Conservation (phyloP, 208 protist genomes). For the Crithidia expoeki region DNA sequence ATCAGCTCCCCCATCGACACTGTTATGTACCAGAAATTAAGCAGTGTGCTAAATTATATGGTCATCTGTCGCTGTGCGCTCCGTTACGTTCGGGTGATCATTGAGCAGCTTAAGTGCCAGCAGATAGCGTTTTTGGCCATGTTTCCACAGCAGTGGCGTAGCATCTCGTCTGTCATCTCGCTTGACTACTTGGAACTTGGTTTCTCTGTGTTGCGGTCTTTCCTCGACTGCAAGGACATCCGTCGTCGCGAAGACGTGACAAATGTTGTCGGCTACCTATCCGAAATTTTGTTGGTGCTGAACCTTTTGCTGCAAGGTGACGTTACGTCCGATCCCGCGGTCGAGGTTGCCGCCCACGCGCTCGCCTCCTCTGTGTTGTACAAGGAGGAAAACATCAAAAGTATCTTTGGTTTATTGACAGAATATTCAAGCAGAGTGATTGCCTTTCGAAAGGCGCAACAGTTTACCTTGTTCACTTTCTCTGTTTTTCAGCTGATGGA, state of each 20-base stretch:
- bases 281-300: conserved; percentile 81
- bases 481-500: conserved; percentile 88
- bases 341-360: conserved; percentile 77
- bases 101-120: conserved; percentile 54
- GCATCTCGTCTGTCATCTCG: conserved; percentile 73
- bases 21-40: conserved; percentile 50
- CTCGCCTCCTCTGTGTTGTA: conserved; percentile 85
- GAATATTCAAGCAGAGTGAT: conserved; percentile 49
- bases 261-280: conserved; percentile 60
- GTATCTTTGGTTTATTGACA: conserved; percentile 68
- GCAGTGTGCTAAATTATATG: conserved; percentile 68
- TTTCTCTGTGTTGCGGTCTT: conserved; percentile 70
- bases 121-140: conserved; percentile 36
- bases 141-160: conserved; percentile 85
- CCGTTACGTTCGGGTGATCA: conserved; percentile 70
- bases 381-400: conserved; percentile 80
- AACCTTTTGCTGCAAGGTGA: conserved; percentile 77
- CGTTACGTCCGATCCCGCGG: conserved; percentile 59
- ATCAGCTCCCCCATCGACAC: conserved; percentile 61
- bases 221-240: conserved; percentile 69
- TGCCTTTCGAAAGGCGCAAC: conserved; percentile 44
- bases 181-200: conserved; percentile 70
- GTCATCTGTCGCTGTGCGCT: conserved; percentile 64
- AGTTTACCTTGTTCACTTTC: conserved; percentile 66
- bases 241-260: conserved; percentile 59